Percentiles rank a stretch among this genome's conserved stretches.
These are phyloP conservation scores for Pouteria glomerata DNA, from an alignment of 148 eudicot genomes.

Conservation along the genomic window DNA sequence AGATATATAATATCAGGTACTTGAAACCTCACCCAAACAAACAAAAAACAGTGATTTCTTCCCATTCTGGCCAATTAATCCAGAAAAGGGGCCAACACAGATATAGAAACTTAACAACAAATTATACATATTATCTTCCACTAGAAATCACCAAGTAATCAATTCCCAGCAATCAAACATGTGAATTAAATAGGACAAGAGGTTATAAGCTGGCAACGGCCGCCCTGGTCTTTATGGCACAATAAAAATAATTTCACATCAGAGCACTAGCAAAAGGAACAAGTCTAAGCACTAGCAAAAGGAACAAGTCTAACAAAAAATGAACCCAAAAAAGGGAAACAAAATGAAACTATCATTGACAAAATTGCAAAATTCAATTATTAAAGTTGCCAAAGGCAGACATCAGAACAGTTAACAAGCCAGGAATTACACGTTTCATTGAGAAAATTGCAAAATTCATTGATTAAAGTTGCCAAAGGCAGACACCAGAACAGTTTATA, in stretches of 20 bases:
- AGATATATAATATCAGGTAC: background rate
- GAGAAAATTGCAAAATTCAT: slow-evolving; percentile 32
- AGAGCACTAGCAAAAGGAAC: background rate
- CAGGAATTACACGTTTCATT: slow-evolving; percentile 27
- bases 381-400: slow-evolving; percentile 33
- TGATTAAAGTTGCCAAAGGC: slow-evolving; percentile 36
- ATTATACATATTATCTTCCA: no score
- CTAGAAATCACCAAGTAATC: background rate
- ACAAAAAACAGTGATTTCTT: background rate
- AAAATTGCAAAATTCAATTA: slow-evolving; percentile 37
- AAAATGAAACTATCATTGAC: slow-evolving; percentile 7
- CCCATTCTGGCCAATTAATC: background rate
- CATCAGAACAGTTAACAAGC: slow-evolving; percentile 26
- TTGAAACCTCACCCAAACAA: background rate
- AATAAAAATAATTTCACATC: background rate
- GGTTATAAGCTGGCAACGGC: background rate
- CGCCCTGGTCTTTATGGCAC: background rate
- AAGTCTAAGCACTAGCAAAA: no score
- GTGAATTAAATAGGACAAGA: background rate
- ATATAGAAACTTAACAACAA: no score
- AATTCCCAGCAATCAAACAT: background rate
- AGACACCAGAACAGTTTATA: slow-evolving; percentile 27
- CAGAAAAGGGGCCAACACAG: background rate
- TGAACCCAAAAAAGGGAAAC: background rate
- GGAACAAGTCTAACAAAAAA: background rate